A percentile compares a stretch with the other conserved stretches of the same genome.
phyloP scores from a whole-genome alignment of 2,329 filamentous ascomycete genomes.

The Colletotrichum sojae region DNA sequence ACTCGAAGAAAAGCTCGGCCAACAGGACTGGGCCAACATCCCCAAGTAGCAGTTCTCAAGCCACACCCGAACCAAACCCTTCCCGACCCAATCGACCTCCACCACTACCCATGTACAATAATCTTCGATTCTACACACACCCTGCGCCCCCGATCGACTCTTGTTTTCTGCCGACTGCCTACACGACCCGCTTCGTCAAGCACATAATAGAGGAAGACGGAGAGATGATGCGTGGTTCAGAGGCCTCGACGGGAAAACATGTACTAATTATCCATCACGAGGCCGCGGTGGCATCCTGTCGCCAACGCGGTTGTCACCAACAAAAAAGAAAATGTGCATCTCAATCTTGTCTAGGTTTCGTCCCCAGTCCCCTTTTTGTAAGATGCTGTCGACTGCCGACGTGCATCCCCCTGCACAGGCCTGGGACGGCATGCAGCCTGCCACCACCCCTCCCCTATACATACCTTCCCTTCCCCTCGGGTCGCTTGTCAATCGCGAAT shows the following conservation, averaged over 20 bases:
- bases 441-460: neutral
- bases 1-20: neutral
- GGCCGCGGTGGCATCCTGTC: neutral
- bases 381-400: neutral
- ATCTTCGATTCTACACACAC: neutral
- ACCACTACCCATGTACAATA: constrained; percentile 12
- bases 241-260: neutral
- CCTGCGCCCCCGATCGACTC: neutral
- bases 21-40: neutral
- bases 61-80: neutral
- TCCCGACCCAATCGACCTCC: neutral
- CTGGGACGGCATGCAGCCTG: neutral
- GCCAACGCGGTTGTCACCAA: neutral
- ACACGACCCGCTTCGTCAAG: neutral
- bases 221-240: neutral
- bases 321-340: neutral
- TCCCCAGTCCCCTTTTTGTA: neutral
- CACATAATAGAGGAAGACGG: neutral
- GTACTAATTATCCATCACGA: neutral
- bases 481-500: neutral
- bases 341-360: too few species aligned
- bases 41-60: neutral
- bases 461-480: neutral
- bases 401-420: neutral
- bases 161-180: neutral